Base-by-base conservation (phyloP, 176 grass and related monocot genomes). In the Eragrostis nindensis region DNA sequence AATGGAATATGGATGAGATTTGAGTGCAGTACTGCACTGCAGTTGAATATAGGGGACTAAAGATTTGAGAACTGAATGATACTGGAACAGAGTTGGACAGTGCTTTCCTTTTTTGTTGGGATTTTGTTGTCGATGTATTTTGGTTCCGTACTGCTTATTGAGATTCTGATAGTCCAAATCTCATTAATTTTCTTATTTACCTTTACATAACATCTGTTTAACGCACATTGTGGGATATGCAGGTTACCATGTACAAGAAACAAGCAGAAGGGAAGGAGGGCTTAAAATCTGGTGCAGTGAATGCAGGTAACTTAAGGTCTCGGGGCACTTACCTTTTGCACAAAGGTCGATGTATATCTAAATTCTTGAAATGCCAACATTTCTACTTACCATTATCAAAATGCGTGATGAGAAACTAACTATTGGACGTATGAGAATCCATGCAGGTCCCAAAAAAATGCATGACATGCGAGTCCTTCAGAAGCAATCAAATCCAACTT, bases 171-270 rank as follows among this genome's bases (percentile, higher is more conserved):
- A 21, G 8, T 56, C 12, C 22, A 56, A 59, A 44, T 25, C 46
- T 25, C 0, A n/a, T 79, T 72, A 13, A 21, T 65, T 52, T 27
- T 80, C 8, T 67, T 62, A 68, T 80, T 59, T 80, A 64, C n/a
- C 25, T 17, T 49, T 62, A 78, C 7, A 56, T 62, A 57, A 69
- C 22, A 42, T 75, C 38, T 57, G 21, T 32, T 81, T 50, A 53
- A 49, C 25, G 77, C 19, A 73, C 54, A 39, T 65, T 82, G 25
- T 21, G 55, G 60, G 74, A 56, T 70, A 74, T 87, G 75, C 80
- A 93, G 79, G 83, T 83, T 79, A 75, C 66, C 25, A 80, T 91
- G 71, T 80, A 78, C 76, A 85, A 88, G 54, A 38, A 71, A 81
- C 68, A 84, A 49, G 27, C 72, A 64, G 87, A 92, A 60, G 82